Evolutionary conservation across 768 basidiomycete genomes (phyloP).

Genomic region (Infundibulicybe gibba): DNA sequence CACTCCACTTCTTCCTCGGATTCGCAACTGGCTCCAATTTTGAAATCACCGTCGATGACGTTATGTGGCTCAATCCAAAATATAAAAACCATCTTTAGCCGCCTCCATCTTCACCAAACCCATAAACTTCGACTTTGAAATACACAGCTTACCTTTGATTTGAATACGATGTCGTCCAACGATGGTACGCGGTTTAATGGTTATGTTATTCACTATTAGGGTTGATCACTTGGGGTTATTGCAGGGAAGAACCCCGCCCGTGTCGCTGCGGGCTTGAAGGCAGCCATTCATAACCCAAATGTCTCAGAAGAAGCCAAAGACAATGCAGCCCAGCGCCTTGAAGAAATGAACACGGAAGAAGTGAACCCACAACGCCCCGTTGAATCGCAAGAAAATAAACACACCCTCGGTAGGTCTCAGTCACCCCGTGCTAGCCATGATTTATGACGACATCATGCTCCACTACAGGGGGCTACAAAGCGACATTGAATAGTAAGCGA

Average conservation of each 20-base stretch:
- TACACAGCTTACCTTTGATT: no score
- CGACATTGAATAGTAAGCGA: slow-evolving; percentile 38
- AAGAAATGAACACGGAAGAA: slow-evolving; percentile 14
- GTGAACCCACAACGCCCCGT: background rate
- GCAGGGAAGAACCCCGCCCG: slow-evolving; percentile 37
- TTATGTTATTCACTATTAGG: no score
- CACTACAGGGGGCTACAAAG: slow-evolving; percentile 44
- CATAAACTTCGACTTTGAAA: no score
- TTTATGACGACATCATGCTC: background rate
- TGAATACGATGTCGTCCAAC: no score
- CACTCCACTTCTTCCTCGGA: no score
- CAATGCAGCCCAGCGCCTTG: slow-evolving; percentile 39
- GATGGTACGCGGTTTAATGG: no score
- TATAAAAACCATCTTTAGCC: no score
- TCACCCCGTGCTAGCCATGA: background rate
- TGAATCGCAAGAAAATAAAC: background rate
- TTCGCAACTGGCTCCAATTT: no score
- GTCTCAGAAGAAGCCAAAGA: slow-evolving; percentile 50
- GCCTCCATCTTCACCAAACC: no score
- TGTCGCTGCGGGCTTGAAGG: slow-evolving; percentile 54
- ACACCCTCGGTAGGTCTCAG: slow-evolving; percentile 6
- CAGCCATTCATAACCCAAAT: slow-evolving; percentile 51
- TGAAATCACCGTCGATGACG: no score
- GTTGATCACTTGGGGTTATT: no score
- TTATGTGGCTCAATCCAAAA: no score